These are phyloP conservation scores for Ciborinia camelliae DNA, from an alignment of 2,329 filamentous ascomycete genomes.

Conservation along the genomic window DNA sequence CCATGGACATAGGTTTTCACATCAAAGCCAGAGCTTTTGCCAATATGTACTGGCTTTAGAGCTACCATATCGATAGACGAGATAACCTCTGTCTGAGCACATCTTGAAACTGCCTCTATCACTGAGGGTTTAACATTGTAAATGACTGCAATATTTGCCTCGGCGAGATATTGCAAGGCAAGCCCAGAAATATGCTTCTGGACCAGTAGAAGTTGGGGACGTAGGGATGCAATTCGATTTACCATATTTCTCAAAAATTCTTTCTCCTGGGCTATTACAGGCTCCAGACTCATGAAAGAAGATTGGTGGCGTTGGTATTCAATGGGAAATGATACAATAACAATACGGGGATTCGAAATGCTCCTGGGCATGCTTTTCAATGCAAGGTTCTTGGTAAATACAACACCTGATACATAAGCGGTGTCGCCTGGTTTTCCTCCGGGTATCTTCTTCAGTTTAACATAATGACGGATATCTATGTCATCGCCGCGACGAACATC, in stretches of 20 bases:
- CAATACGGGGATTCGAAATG: slow-evolving; percentile 78
- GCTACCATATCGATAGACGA: slow-evolving; percentile 93
- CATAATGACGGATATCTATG: slow-evolving; percentile 96
- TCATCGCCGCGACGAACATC: slow-evolving; percentile 87
- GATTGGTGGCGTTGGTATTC: slow-evolving; percentile 91
- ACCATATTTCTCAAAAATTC: slow-evolving; percentile 92
- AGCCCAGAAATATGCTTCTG: slow-evolving; percentile 90
- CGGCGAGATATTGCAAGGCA: slow-evolving; percentile 81
- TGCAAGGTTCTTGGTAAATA: slow-evolving; percentile 96
- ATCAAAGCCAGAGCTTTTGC: slow-evolving; percentile 82
- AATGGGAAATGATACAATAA: slow-evolving; percentile 91
- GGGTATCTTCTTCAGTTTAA: slow-evolving; percentile 95
- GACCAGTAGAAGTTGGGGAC: slow-evolving; percentile 83
- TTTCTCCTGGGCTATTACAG: slow-evolving; percentile 92
- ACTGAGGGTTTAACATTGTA: slow-evolving; percentile 98
- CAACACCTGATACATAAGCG: slow-evolving; percentile 91
- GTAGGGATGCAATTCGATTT: slow-evolving; percentile 80
- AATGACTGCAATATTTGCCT: slow-evolving; percentile 86
- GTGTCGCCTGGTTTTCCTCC: slow-evolving; percentile 88
- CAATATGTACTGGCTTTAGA: slow-evolving; percentile 68
- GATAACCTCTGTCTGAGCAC: slow-evolving; percentile 86
- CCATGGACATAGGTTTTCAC: slow-evolving; percentile 92
- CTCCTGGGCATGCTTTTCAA: slow-evolving; percentile 93
- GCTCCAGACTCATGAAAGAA: slow-evolving; percentile 97
- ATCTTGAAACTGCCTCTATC: slow-evolving; percentile 89